Percentiles rank a stretch among this genome's conserved stretches.
Evolutionary conservation across 2,329 filamentous ascomycete species (phyloP).

Genomic region (Ceratocystis ficicola): DNA sequence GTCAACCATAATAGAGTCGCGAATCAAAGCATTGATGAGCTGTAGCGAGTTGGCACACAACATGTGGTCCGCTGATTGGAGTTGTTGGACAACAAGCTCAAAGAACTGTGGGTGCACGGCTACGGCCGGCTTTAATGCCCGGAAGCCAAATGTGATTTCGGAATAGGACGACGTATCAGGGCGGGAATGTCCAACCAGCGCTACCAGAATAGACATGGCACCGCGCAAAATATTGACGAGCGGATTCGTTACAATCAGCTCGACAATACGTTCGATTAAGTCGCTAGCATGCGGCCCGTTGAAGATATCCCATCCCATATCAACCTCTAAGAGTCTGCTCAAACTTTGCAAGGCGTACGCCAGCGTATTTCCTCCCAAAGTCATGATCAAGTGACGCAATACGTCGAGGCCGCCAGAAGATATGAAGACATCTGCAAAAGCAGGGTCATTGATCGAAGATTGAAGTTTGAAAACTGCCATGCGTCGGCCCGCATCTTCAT

Average conservation of each 20-base stretch:
- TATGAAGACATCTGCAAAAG: slow-evolving; percentile 94
- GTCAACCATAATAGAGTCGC: slow-evolving; percentile 74
- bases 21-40: slow-evolving; percentile 87
- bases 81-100: slow-evolving; percentile 79
- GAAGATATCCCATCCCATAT: slow-evolving; percentile 94
- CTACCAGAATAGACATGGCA: slow-evolving; percentile 91
- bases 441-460: slow-evolving; percentile 84
- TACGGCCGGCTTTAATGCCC: slow-evolving; percentile 81
- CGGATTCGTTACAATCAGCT: slow-evolving; percentile 87
- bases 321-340: slow-evolving; percentile 77
- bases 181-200: slow-evolving; percentile 78
- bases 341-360: slow-evolving; percentile 90
- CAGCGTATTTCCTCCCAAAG: slow-evolving; percentile 80
- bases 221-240: slow-evolving; percentile 94
- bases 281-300: slow-evolving; percentile 51
- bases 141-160: slow-evolving; percentile 60
- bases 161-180: slow-evolving; percentile 40
- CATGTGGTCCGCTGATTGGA: slow-evolving; percentile 88
- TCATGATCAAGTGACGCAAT: slow-evolving; percentile 70
- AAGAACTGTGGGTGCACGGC: slow-evolving; percentile 88
- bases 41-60: slow-evolving; percentile 91
- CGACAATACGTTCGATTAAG: slow-evolving; percentile 65
- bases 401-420: slow-evolving; percentile 72
- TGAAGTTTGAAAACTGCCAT: slow-evolving; percentile 99
- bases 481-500: slow-evolving; percentile 85